Conservation (phyloP, 2,329 filamentous ascomycete species). For the Meredithiella fracta region DNA sequence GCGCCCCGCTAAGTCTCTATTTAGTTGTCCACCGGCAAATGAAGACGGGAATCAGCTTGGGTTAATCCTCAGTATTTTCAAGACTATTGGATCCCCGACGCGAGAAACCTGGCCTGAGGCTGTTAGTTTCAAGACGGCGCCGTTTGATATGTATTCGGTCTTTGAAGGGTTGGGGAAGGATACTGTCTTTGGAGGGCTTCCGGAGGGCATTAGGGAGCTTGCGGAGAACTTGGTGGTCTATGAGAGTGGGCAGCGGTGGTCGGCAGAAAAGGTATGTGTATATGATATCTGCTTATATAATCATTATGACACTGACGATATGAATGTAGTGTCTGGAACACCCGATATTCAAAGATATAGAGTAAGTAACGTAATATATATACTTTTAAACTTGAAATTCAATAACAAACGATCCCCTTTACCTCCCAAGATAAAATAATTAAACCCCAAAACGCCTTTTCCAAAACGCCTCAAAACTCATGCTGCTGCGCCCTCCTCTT, state of each 20-base stretch:
- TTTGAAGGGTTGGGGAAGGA: slow-evolving; percentile 56
- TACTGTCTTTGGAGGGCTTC: slow-evolving; percentile 46
- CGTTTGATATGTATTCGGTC: slow-evolving; percentile 77
- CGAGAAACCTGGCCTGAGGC: slow-evolving; percentile 72
- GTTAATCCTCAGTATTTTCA: slow-evolving; percentile 82
- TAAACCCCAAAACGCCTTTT: background rate
- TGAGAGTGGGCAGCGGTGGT: slow-evolving; percentile 47
- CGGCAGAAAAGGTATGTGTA: slow-evolving; percentile 34
- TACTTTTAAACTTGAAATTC: too few species aligned
- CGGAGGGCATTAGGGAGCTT: slow-evolving; percentile 44
- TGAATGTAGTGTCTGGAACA: slow-evolving; percentile 1
- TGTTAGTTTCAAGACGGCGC: slow-evolving; percentile 46
- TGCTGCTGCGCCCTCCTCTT: slow-evolving; percentile 9
- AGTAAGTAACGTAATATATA: background rate
- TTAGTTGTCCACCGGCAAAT: slow-evolving; percentile 54
- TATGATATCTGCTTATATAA: background rate
- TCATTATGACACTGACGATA: background rate
- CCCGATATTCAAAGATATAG: background rate
- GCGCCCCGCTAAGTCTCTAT: slow-evolving; percentile 45
- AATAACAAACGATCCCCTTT: too few species aligned
- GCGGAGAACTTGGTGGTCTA: slow-evolving; percentile 54
- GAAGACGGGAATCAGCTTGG: slow-evolving; percentile 85
- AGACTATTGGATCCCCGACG: slow-evolving; percentile 75
- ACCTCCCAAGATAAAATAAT: too few species aligned
- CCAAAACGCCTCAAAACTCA: background rate